Percentiles rank a stretch among this genome's conserved stretches.
Evolutionary conservation across 768 basidiomycete genomes (phyloP).

Genomic region (Agrocybe praecox): DNA sequence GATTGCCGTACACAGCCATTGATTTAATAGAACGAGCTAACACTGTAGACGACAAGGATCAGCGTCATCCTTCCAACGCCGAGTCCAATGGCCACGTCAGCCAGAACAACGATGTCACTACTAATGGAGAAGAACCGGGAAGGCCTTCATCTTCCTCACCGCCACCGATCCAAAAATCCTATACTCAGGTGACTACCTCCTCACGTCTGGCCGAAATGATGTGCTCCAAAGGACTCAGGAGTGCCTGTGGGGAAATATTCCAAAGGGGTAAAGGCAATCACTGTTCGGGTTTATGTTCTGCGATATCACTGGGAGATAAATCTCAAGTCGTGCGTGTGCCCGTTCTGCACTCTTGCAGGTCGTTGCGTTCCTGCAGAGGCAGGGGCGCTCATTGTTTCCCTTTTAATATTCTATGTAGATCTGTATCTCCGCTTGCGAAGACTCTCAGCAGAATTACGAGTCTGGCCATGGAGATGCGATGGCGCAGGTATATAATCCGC

Average conservation of each 20-base stretch:
- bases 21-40: neutral
- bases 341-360: constrained; percentile 1
- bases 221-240: neutral
- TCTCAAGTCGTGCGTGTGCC: constrained; percentile 1
- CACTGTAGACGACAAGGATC: too few species aligned
- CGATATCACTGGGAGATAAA: neutral
- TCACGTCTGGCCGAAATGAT: neutral
- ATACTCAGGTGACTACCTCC: neutral
- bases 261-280: neutral
- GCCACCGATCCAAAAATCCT: neutral
- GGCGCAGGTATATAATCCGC: neutral
- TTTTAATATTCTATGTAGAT: neutral
- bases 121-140: neutral
- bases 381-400: neutral
- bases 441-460: constrained; percentile 4
- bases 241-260: neutral
- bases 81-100: too few species aligned
- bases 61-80: too few species aligned
- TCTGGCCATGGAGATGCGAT: neutral
- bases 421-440: constrained; percentile 14
- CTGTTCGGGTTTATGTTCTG: constrained; percentile 2
- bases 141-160: neutral
- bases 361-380: neutral
- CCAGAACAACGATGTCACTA: neutral
- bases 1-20: neutral